Evolutionary conservation across 2,329 filamentous ascomycete species (phyloP).

Genomic region (Apiospora pterosperma): DNA sequence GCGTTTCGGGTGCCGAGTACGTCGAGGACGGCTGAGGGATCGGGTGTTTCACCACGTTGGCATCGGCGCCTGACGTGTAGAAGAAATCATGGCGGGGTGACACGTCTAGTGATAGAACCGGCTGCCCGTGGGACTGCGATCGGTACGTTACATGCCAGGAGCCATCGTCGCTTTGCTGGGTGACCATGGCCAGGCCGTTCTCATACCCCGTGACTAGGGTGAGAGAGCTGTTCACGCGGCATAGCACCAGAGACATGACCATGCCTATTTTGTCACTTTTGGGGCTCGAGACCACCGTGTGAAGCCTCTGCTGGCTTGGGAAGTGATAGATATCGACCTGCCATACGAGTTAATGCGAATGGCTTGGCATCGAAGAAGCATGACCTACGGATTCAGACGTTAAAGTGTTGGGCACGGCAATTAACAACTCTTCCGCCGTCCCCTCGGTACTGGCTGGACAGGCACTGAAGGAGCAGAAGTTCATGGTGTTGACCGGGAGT

Average conservation of each 20-base stretch:
- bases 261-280: slow-evolving; percentile 62
- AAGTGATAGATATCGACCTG: slow-evolving; percentile 81
- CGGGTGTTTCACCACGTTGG: slow-evolving; percentile 72
- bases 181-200: slow-evolving; percentile 71
- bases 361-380: neutral
- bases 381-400: slow-evolving; percentile 63
- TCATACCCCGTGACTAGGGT: slow-evolving; percentile 79
- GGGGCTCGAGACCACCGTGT: slow-evolving; percentile 43
- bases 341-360: slow-evolving; percentile 4
- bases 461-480: slow-evolving; percentile 83
- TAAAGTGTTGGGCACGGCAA: slow-evolving; percentile 79
- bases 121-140: slow-evolving; percentile 70
- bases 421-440: slow-evolving; percentile 46
- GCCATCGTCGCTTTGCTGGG: slow-evolving; percentile 44
- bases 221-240: slow-evolving; percentile 46
- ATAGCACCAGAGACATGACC: slow-evolving; percentile 78
- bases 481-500: slow-evolving; percentile 85
- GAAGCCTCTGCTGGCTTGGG: slow-evolving; percentile 68
- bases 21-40: slow-evolving; percentile 38
- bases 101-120: slow-evolving; percentile 71
- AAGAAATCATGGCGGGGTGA: slow-evolving; percentile 53
- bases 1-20: neutral
- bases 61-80: slow-evolving; percentile 80
- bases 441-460: slow-evolving; percentile 39
- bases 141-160: slow-evolving; percentile 57